Evolutionary conservation across 139 green algal species (phyloP), one percentile per base, ranked within the genome.

Genomic region (Parachlorella kessleri): DNA sequence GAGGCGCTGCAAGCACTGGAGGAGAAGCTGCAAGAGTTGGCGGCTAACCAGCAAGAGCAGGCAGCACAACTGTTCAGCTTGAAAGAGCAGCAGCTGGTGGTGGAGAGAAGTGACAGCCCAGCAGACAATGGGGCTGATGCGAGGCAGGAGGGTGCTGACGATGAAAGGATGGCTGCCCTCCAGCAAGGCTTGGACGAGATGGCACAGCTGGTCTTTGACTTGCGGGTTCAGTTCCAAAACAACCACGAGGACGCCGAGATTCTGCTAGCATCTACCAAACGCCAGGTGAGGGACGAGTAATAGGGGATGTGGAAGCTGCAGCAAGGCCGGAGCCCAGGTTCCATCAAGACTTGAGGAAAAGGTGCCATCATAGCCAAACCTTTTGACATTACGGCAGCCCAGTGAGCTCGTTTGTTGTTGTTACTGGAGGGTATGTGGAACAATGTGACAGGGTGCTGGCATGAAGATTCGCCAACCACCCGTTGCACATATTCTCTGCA

Each of bases 141-240:
- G 68, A 3, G 6, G 26, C 0, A 21, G 32, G 18, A 35, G 72
- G 36, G 35, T 78, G 55, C 8, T 5, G 26, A 78, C 55, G 59
- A 42, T 9, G 38, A 4, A 3, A 55, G 41, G 55, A n/a, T 78
- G 38, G 55, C 59, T 28, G 38, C 14, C 6, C 18, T 78, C 38
- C 55, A 70, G 32, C 55, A 33, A 3, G 55, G 38, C 1, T 24
- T 78, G 10, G 73, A 78, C 4, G 73, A 78, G 4, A 23, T 30
- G n/a, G 71, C 70, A 37, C 73, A 78, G 55, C 73, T 55, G 37
- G 21, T 78, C 55, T 78, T 78, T 42, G 73, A 78, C 55, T 59
- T 78, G 55, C 55, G 73, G 59, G 73, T 78, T n/a, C 55, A 78
- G 55, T 37, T 54, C 23, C 73, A 72, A 33, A 78, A 78, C 4